A percentile compares a stretch with the other conserved stretches of the same genome.
Evolutionary conservation across 768 basidiomycete species (phyloP).

Genomic region (Amanita rubescens): DNA sequence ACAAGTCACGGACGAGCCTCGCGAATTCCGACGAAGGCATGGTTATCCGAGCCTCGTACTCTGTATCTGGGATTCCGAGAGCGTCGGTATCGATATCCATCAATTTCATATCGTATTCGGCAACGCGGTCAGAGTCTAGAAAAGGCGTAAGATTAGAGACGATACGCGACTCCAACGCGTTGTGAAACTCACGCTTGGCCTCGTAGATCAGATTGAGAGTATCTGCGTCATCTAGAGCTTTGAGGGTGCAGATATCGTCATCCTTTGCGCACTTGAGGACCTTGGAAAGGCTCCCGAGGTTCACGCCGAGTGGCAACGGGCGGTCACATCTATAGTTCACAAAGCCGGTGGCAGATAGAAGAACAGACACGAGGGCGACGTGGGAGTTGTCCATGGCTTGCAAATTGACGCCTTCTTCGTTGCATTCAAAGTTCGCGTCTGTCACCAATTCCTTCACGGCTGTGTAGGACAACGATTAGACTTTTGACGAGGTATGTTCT

Average conservation of each 20-base stretch:
- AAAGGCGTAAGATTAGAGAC: background rate
- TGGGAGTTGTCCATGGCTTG: conserved; percentile 99
- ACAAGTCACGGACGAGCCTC: conserved; percentile 89
- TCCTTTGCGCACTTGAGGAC: conserved; percentile 97
- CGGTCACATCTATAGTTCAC: conserved; percentile 88
- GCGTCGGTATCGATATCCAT: conserved; percentile 99
- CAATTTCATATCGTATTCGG: conserved; percentile 98
- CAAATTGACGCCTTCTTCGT: conserved; percentile 87
- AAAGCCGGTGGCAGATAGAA: conserved; percentile 76
- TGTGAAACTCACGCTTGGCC: conserved; percentile 60
- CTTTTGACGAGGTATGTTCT: too few species aligned
- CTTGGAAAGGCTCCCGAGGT: conserved; percentile 84
- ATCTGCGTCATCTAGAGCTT: conserved; percentile 88
- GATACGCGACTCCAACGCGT: background rate
- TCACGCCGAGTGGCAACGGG: conserved; percentile 86
- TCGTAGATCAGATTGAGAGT: conserved; percentile 86
- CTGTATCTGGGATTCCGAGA: conserved; percentile 93
- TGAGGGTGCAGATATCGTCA: conserved; percentile 86
- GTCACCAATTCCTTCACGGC: conserved; percentile 97
- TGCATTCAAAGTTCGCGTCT: conserved; percentile 97
- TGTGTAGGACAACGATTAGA: too few species aligned
- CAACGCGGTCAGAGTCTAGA: conserved; percentile 84
- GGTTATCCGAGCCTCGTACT: conserved; percentile 89
- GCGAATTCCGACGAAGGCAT: conserved; percentile 84
- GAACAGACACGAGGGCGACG: conserved; percentile 91